phyloP scores from a whole-genome alignment of 1,284 basidiomycete species.

The Sanghuangporus baumii region DNA sequence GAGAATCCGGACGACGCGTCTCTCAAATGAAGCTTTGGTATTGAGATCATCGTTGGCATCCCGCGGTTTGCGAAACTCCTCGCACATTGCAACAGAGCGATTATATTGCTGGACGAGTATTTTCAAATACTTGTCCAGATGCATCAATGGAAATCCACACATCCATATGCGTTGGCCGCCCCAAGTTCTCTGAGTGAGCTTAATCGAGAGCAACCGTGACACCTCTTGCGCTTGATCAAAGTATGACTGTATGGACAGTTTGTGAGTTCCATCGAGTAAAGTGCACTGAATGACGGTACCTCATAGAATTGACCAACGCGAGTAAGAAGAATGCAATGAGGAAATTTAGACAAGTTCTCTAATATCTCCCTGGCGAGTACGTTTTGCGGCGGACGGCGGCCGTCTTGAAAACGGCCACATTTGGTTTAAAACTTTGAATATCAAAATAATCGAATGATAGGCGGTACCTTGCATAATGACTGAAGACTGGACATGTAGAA shows the following conservation, averaged over 20 bases:
- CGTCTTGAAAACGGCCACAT: neutral
- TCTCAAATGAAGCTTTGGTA: slow-evolving; percentile 54
- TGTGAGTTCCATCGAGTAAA: neutral
- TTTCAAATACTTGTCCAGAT: slow-evolving; percentile 84
- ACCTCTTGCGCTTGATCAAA: slow-evolving; percentile 86
- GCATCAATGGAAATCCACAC: slow-evolving; percentile 87
- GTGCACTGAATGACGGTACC: slow-evolving; percentile 35
- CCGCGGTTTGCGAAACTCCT: slow-evolving; percentile 67
- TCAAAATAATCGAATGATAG: neutral
- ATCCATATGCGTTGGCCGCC: slow-evolving; percentile 63
- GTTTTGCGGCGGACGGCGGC: slow-evolving; percentile 35
- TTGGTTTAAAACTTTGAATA: neutral
- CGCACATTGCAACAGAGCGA: slow-evolving; percentile 86
- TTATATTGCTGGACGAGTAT: slow-evolving; percentile 77
- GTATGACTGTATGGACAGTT: slow-evolving; percentile 97
- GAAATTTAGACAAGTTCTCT: slow-evolving; percentile 69
- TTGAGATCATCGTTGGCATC: slow-evolving; percentile 26
- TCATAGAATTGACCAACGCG: slow-evolving; percentile 95
- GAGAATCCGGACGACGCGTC: slow-evolving; percentile 79
- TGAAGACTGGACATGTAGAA: neutral
- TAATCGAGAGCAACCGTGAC: slow-evolving; percentile 73
- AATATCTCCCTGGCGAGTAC: slow-evolving; percentile 66
- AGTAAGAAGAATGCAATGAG: slow-evolving; percentile 85
- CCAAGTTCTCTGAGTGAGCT: slow-evolving; percentile 71
- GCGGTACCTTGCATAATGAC: neutral